Conservation (phyloP, 495 filamentous ascomycete species). For the Eremomyces bilateralis region DNA sequence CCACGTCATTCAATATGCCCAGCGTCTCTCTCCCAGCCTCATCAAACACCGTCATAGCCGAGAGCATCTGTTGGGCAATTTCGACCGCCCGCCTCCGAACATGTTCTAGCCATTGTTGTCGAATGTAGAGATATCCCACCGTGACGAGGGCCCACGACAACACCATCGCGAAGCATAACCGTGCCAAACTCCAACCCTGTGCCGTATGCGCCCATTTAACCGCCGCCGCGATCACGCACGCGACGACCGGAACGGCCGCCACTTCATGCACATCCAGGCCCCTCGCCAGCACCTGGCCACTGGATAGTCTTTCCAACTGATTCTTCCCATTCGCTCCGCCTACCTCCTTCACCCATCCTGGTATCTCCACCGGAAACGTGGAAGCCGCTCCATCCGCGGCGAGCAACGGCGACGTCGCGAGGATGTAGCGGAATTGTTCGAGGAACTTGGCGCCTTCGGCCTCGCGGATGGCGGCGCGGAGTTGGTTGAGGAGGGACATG, state of each 20-base stretch:
- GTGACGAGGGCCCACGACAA: constrained; percentile 29
- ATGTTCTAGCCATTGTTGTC: constrained; percentile 69
- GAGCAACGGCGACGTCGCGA: constrained; percentile 82
- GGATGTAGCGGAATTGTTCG: constrained; percentile 88
- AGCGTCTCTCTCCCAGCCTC: constrained; percentile 57
- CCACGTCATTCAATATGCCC: constrained; percentile 83
- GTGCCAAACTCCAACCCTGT: constrained; percentile 25
- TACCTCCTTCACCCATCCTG: constrained; percentile 15
- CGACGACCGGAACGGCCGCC: no score
- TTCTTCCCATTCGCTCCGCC: constrained; percentile 30
- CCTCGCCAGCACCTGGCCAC: no score
- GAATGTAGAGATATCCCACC: constrained; percentile 47
- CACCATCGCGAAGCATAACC: constrained; percentile 34
- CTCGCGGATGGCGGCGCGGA: no score
- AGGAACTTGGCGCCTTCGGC: constrained; percentile 74
- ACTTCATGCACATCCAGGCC: no score
- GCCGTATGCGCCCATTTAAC: constrained; percentile 41
- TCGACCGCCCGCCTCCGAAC: constrained; percentile 55
- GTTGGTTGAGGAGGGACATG: no score
- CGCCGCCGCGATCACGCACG: constrained; percentile 53
- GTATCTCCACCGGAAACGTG: constrained; percentile 10
- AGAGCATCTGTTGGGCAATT: constrained; percentile 49
- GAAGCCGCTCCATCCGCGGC: constrained; percentile 36
- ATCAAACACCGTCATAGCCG: constrained; percentile 65
- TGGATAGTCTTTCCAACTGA: no score